Evolutionary conservation across 2,329 filamentous ascomycete species (phyloP).

Genomic region (Nannizziopsis barbatae): DNA sequence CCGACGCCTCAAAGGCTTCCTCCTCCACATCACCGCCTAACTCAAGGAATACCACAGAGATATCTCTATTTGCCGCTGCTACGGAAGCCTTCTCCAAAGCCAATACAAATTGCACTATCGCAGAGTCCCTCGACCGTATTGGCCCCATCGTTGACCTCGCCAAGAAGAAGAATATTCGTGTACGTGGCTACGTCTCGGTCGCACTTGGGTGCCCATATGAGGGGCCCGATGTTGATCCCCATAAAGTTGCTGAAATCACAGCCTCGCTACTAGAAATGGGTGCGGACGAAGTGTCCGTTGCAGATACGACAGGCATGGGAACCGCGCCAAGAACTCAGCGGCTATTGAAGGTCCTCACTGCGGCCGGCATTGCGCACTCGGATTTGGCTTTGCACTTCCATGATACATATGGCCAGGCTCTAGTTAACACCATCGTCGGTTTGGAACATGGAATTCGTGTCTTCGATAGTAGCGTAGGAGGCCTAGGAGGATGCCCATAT

Average conservation of each 20-base stretch:
- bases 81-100: conserved; percentile 54
- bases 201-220: conserved; percentile 57
- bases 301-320: conserved; percentile 58
- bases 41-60: conserved; percentile 38
- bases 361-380: conserved; percentile 48
- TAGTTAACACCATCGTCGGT: conserved; percentile 52
- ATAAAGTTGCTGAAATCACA: conserved; percentile 51
- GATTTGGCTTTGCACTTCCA: conserved; percentile 56
- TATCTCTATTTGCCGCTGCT: conserved; percentile 55
- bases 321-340: conserved; percentile 50
- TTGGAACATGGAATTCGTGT: conserved; percentile 53
- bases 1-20: conserved; percentile 17
- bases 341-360: conserved; percentile 47
- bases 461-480: conserved; percentile 54
- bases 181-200: conserved; percentile 55
- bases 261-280: conserved; percentile 53
- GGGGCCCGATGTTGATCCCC: conserved; percentile 49
- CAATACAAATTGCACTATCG: conserved; percentile 56
- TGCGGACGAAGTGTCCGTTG: conserved; percentile 54
- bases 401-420: conserved; percentile 54
- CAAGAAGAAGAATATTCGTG: conserved; percentile 45
- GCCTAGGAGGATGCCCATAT: conserved; percentile 54
- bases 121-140: conserved; percentile 50
- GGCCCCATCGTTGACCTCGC: conserved; percentile 47
- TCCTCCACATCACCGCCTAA: conserved; percentile 21